A percentile compares a stretch with the other conserved stretches of the same genome.
These are phyloP conservation scores for Annona cherimola DNA, from an alignment of 164 flowering plant species.

Conservation along the genomic window DNA sequence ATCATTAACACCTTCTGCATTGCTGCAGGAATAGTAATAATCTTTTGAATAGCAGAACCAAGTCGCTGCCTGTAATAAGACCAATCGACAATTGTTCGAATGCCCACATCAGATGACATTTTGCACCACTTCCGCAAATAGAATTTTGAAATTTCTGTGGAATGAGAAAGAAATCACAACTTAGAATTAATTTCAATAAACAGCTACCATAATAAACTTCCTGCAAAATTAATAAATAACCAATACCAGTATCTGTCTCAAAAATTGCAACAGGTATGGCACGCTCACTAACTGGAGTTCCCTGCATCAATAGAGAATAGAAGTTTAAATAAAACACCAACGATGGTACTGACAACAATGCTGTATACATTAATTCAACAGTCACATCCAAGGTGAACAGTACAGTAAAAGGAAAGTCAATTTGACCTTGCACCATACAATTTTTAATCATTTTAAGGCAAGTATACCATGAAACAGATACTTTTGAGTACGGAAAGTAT, in stretches of 20 bases:
- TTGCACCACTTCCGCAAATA: constrained; percentile 95
- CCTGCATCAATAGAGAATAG: constrained; percentile 37
- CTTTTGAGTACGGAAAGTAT: no score
- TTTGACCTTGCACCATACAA: no score
- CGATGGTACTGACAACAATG: background rate
- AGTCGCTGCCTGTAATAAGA: constrained; percentile 97
- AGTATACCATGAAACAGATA: no score
- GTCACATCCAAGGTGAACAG: background rate
- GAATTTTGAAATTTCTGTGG: constrained; percentile 68
- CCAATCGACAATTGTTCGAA: constrained; percentile 95
- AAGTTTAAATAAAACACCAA: background rate
- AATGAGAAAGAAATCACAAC: constrained; percentile 7
- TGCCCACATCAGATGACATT: constrained; percentile 75
- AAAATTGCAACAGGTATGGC: constrained; percentile 99
- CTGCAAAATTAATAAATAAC: constrained; percentile 2
- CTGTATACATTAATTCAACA: background rate
- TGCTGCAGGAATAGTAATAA: constrained; percentile 98
- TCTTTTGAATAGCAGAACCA: constrained; percentile 91
- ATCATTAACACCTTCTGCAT: constrained; percentile 83
- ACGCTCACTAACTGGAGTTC: constrained; percentile 97
- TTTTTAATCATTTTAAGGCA: no score
- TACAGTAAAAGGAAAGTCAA: background rate
- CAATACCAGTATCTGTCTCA: constrained; percentile 76
- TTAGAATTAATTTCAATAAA: background rate
- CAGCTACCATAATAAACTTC: background rate